phyloP scores from a whole-genome alignment of 257 asterid genomes.

The Cinchona pubescens region DNA sequence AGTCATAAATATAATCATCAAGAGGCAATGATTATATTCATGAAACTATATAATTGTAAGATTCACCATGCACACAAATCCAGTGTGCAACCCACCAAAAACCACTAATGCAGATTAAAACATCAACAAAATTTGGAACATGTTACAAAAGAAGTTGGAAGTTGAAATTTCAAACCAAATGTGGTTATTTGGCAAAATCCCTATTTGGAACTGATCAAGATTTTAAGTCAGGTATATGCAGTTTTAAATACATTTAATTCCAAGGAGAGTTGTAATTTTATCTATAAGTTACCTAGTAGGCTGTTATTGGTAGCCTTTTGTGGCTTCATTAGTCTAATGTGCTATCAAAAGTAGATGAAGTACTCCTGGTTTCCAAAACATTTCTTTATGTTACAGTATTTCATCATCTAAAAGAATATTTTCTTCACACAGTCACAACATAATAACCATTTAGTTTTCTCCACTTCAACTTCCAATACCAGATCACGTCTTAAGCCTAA shows the following conservation, averaged over 20 bases:
- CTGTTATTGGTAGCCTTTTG: not conserved
- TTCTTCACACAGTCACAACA: not conserved
- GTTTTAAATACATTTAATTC: not conserved
- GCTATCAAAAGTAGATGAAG: not conserved
- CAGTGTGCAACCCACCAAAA: not conserved
- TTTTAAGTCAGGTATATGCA: not conserved
- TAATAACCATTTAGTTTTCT: not conserved
- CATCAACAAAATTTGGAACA: not conserved
- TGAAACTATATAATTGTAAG: not conserved
- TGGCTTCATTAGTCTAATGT: not conserved
- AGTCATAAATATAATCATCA: not conserved
- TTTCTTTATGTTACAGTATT: not conserved
- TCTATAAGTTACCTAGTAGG: not conserved
- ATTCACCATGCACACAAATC: not conserved
- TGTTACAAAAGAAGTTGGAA: not conserved
- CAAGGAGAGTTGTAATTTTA: not conserved
- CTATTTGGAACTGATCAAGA: not conserved
- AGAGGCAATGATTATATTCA: not conserved
- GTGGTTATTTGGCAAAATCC: not conserved
- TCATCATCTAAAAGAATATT: not conserved
- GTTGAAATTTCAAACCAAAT: not conserved
- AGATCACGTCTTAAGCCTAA: not conserved
- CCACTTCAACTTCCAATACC: not conserved
- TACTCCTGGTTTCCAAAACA: not conserved
- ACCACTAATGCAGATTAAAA: not conserved